Base-by-base conservation (phyloP, 2,329 filamentous ascomycete genomes). In the Ophiostoma sp. region DNA sequence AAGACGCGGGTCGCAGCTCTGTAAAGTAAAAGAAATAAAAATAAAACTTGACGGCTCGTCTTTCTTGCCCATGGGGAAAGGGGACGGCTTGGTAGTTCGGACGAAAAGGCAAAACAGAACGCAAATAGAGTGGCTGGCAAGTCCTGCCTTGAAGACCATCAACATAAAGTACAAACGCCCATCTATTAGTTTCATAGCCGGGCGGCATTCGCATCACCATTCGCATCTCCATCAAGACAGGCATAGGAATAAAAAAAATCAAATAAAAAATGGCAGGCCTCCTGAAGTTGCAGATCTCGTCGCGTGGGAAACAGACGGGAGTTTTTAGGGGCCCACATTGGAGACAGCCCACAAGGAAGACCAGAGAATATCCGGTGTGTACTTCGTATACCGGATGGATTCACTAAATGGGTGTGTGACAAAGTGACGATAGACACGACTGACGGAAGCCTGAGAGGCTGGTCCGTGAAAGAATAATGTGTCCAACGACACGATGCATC, bases 201-300 rank as follows among this genome's bases (percentile, higher is more conserved):
- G 36, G 25, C 39, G 55, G 57, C 52, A 70, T 17, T 71, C 22
- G 25, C 57, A 25, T 63, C 55, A 31, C 55, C 57, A 63, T 36
- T 71, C 22, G 25, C 57, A 25, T 63, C 55, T 33, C 55, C 57
- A 63, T 36, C n/a, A n/a, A n/a, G 57, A 19, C n/a, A 50, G 25
- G 3, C 22, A 36, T 3, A 25, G 4, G 9, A 36, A 12, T 6
- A 28, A 31, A 52, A 42, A 25, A 33, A 64, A 42, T 8, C 2
- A 31, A 36, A n/a, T 36, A 61, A 70, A 39, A 52, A n/a, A 66
- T 19, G n/a, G 31, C 17, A n/a, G 17, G 48, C 59, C 57, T 48
- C 55, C 39, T 64, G 57, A 71, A 39, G 69, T 22, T 64, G 69
- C 28, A 48, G 72, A 73, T 70, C 72, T 36, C 57, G 68, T 73